phyloP scores from a whole-genome alignment of 2,329 filamentous ascomycete species.

The Akanthomyces lecanii region DNA sequence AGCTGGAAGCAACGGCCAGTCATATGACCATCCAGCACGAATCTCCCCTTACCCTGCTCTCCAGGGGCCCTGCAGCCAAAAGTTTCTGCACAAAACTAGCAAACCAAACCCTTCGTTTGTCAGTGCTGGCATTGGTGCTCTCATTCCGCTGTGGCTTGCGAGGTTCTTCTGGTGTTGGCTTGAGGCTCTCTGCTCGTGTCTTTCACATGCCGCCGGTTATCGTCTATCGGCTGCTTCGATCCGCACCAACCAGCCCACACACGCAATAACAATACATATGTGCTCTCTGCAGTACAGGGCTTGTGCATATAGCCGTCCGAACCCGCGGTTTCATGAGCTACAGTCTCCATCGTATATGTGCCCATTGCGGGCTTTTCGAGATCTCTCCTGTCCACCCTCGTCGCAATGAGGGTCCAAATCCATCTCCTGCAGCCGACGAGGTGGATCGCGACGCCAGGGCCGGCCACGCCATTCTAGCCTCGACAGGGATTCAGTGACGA shows the following conservation, averaged over 20 bases:
- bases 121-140: background rate
- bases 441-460: slow-evolving; percentile 6
- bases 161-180: background rate
- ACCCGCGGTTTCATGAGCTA: background rate
- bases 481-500: background rate
- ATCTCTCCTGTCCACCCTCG: background rate
- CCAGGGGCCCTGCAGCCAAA: background rate
- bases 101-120: background rate
- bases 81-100: background rate
- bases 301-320: slow-evolving; percentile 5
- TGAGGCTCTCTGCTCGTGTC: background rate
- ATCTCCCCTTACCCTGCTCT: slow-evolving; percentile 12
- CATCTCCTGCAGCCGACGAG: slow-evolving; percentile 12
- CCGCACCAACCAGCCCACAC: slow-evolving; percentile 3
- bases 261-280: background rate
- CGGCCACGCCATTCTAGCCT: background rate
- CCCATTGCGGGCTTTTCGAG: background rate
- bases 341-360: background rate
- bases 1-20: background rate
- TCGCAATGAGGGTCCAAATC: background rate
- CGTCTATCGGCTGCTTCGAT: background rate
- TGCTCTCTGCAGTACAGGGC: background rate
- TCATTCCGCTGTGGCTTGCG: background rate
- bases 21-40: background rate
- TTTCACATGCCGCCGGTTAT: slow-evolving; percentile 3